These are phyloP conservation scores for Daldinia sp. DNA, from an alignment of 2,329 filamentous ascomycete genomes.

Conservation along the genomic window DNA sequence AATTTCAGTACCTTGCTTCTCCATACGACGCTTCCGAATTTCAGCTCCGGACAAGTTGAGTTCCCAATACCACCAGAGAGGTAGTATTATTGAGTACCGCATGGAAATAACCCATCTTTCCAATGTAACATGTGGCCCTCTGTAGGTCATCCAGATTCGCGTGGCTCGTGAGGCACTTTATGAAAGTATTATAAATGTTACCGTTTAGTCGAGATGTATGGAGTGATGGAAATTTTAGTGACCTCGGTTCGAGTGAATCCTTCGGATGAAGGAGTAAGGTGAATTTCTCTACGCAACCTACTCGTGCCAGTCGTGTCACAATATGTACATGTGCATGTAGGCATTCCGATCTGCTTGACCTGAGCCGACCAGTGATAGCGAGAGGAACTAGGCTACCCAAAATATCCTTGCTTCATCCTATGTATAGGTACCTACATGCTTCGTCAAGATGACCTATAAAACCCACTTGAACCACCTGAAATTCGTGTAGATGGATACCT, in stretches of 20 bases:
- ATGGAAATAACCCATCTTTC: slow-evolving; percentile 5
- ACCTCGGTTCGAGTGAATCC: neutral
- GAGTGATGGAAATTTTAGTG: neutral
- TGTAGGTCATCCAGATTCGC: neutral
- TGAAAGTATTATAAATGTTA: neutral
- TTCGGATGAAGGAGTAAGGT: neutral
- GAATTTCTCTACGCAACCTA: neutral
- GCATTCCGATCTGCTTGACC: neutral
- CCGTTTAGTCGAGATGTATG: neutral
- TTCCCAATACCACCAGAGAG: neutral
- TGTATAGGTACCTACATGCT: slow-evolving; percentile 2
- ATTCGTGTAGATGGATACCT: neutral
- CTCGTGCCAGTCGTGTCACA: neutral
- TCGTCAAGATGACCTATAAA: neutral
- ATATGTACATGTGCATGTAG: neutral
- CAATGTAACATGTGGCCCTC: neutral
- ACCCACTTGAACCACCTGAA: neutral
- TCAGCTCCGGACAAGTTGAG: neutral
- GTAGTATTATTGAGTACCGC: slow-evolving; percentile 5
- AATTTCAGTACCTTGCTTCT: neutral
- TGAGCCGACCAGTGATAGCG: neutral
- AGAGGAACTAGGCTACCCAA: neutral
- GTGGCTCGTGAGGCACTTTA: neutral
- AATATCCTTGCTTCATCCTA: neutral
- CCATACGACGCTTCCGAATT: neutral